Evolutionary conservation across 768 basidiomycete species (phyloP), one percentile per base, ranked within the genome.

Genomic region (Amanita thiersii): DNA sequence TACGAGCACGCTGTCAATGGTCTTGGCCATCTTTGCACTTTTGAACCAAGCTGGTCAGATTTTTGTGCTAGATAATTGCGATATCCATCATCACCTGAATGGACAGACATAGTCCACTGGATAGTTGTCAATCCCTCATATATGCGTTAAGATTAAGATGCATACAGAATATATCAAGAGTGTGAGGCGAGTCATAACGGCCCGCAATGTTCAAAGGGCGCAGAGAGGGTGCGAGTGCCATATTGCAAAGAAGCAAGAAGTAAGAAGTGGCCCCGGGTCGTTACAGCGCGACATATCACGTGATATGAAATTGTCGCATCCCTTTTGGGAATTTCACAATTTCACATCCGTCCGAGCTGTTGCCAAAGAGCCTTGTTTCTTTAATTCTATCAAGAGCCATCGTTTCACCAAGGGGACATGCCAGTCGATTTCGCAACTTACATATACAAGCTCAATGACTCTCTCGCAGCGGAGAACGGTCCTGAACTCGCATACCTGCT

Each of bases 81-180:
- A 28, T 10, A 15, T 20, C 14, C 21, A 18, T 43, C 18, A 20
- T n/a, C 41, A 80, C 81, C 82, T 86, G 70, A 67, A 90, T 1
- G 87, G 87, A 51, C 88, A 92, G 51, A 88, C 85, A 58, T 86
- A 89, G 60, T 90, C 89, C 63, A 89, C 86, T 88, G 48, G 11
- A 18, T 3, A 17, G 18, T 12, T 15, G 28, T 31, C 11, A 33
- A 28, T 12, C 21, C 24, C 7, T 10, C 10, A 39, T 7, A 12
- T 20, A 19, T 2, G 8, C 11, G 11, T 20, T 8, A 34, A 25
- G 9, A 20, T 19, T 11, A 40, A 20, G 7, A 24, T 38, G 12
- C 83, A 53, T 53, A 83, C 85, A 57, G 60, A 86, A 90, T 44
- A 89, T 61, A 44, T 92, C 88, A 38, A 91, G 67, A 2, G 84